These are phyloP conservation scores for Fusarium irregulare DNA, from an alignment of 2,329 filamentous ascomycete genomes.

Conservation along the genomic window DNA sequence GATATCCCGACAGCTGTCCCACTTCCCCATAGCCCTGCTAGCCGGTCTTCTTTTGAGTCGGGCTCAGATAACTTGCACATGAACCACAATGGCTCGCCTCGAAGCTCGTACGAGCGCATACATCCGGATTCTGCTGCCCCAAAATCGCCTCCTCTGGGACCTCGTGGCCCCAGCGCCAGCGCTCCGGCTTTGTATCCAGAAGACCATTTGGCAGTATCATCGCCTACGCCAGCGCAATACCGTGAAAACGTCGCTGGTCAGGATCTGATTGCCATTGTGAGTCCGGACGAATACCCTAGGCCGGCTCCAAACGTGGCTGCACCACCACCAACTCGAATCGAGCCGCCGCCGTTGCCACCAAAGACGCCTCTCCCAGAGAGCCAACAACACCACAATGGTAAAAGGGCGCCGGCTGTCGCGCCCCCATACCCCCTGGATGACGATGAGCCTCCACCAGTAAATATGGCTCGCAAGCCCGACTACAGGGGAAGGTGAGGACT, in stretches of 20 bases:
- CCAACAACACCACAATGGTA: constrained; percentile 45
- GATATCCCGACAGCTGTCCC: constrained; percentile 60
- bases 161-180: constrained; percentile 45
- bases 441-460: constrained; percentile 83
- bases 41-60: constrained; percentile 68
- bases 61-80: constrained; percentile 63
- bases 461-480: constrained; percentile 87
- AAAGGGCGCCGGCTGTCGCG: constrained; percentile 52
- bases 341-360: constrained; percentile 78
- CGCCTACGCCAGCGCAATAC: constrained; percentile 70
- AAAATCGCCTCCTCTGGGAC: constrained; percentile 45
- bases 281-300: constrained; percentile 67
- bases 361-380: constrained; percentile 77
- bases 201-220: constrained; percentile 66
- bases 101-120: constrained; percentile 62
- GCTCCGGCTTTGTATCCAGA: constrained; percentile 50
- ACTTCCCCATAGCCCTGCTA: constrained; percentile 54
- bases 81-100: constrained; percentile 56
- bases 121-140: constrained; percentile 47
- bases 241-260: constrained; percentile 63
- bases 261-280: constrained; percentile 76
- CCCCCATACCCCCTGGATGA: constrained; percentile 86
- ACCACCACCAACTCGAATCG: constrained; percentile 55
- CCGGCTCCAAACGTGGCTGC: constrained; percentile 49
- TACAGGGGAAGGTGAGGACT: constrained; percentile 61